Conservation (phyloP, 345 rosid species). For the Populus tremula region DNA sequence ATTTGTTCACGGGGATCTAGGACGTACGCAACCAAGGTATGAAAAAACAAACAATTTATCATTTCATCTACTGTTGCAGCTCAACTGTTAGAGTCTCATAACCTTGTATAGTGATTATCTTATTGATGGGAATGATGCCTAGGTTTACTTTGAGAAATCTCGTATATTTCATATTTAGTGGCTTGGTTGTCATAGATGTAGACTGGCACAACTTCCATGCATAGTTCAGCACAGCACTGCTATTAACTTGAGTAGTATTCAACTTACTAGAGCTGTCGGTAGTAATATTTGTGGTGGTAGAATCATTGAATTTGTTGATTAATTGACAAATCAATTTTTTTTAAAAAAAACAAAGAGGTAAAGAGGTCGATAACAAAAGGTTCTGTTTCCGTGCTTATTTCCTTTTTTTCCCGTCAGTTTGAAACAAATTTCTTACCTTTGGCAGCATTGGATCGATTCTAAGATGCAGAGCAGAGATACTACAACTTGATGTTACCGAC, state of each 20-base stretch:
- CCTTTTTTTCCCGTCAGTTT: not conserved
- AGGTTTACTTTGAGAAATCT: not conserved
- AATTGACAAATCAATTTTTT: too few species aligned
- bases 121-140: not conserved
- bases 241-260: not conserved
- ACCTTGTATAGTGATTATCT: not conserved
- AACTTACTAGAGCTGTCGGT: not conserved
- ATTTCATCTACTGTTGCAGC: conserved; percentile 31
- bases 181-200: not conserved
- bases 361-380: too few species aligned
- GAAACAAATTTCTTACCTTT: not conserved
- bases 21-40: conserved; percentile 93
- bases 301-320: too few species aligned
- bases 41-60: not conserved
- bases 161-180: not conserved
- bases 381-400: not conserved
- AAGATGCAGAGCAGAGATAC: conserved; percentile 84
- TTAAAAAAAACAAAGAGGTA: too few species aligned
- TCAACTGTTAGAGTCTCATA: not conserved
- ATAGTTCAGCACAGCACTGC: not conserved
- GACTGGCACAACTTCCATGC: not conserved
- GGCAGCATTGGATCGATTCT: conserved; percentile 81
- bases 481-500: conserved; percentile 87
- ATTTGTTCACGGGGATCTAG: conserved; percentile 96
- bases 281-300: too few species aligned